Evolutionary conservation across 768 basidiomycete species (phyloP).

Genomic region (Boletus subparvulus): DNA sequence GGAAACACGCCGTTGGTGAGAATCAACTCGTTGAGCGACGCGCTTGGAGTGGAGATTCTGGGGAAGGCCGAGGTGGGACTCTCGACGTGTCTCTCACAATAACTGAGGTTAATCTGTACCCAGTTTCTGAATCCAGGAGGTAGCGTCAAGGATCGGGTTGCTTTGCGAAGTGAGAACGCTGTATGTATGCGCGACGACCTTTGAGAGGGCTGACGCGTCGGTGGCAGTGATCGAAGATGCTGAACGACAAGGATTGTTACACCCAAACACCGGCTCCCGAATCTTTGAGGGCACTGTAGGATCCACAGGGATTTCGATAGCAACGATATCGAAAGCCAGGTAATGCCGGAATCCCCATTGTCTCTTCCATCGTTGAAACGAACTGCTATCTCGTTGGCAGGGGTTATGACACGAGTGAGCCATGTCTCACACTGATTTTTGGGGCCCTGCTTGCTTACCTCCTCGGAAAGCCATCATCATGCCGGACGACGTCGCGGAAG

Average conservation of each 20-base stretch:
- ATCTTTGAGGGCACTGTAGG: conserved; percentile 98
- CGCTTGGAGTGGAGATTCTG: conserved; percentile 89
- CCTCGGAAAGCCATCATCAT: conserved; percentile 71
- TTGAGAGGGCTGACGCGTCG: not conserved
- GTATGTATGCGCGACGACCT: not conserved
- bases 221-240: conserved; percentile 89
- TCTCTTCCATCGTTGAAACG: not conserved
- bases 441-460: not conserved
- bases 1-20: conserved; percentile 94
- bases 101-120: conserved; percentile 44
- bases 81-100: not conserved
- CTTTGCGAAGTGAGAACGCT: conserved; percentile 67
- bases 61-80: conserved; percentile 85
- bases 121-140: conserved; percentile 97
- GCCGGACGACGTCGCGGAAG: conserved; percentile 86
- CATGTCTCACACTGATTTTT: not conserved
- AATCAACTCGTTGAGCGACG: conserved; percentile 89
- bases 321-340: conserved; percentile 89
- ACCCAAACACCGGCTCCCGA: conserved; percentile 84
- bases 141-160: conserved; percentile 98
- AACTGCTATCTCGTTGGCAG: conserved; percentile 36
- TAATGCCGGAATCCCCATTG: conserved; percentile 29
- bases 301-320: conserved; percentile 94
- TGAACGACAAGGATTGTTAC: conserved; percentile 75
- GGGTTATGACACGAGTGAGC: conserved; percentile 82